These are phyloP conservation scores for Lactuca sativa DNA, from an alignment of 129 eudicot species.

Conservation along the genomic window DNA sequence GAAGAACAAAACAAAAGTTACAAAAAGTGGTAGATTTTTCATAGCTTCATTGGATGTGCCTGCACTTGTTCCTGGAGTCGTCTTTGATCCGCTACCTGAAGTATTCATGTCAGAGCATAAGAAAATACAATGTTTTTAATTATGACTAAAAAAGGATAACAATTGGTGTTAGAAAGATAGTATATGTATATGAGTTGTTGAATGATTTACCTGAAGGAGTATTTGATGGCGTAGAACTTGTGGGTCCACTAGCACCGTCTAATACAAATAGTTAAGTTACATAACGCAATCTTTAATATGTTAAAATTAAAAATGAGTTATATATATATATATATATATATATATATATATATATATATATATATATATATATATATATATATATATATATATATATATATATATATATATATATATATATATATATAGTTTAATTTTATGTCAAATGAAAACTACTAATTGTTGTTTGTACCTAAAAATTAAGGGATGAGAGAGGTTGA, in stretches of 20 bases:
- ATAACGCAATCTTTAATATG: neutral
- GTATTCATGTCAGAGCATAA: neutral
- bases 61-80: slow-evolving; percentile 27
- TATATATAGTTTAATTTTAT: no score
- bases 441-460: neutral
- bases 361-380: no score
- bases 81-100: slow-evolving; percentile 28
- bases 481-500: neutral
- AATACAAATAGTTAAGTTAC: neutral
- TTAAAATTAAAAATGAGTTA: neutral
- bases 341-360: no score
- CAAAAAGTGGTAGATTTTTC: slow-evolving; percentile 14
- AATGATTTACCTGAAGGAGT: slow-evolving; percentile 26
- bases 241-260: slow-evolving; percentile 32
- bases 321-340: no score
- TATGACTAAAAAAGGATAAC: neutral
- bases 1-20: slow-evolving; percentile 12
- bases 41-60: slow-evolving; percentile 4
- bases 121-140: neutral
- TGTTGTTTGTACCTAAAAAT: neutral
- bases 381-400: no score
- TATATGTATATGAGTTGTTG: neutral
- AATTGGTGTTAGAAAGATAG: neutral
- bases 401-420: no score
- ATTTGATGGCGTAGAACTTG: slow-evolving; percentile 21